These are phyloP conservation scores for Oenanthe sinensis DNA, from an alignment of 129 eudicot species.

Conservation along the genomic window DNA sequence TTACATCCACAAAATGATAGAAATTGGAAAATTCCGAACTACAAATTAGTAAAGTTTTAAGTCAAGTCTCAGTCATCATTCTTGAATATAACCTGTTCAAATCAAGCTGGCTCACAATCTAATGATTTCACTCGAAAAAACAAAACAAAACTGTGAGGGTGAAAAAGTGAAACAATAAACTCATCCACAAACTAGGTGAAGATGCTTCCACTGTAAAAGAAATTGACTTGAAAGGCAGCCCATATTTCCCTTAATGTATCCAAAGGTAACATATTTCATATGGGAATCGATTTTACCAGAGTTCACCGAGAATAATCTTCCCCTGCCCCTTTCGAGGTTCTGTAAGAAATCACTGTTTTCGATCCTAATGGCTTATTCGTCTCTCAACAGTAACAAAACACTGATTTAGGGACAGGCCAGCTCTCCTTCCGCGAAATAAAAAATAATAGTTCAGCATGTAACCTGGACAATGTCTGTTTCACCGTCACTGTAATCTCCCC, in stretches of 20 bases:
- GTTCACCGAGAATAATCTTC: neutral
- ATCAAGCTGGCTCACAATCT: neutral
- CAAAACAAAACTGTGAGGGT: conserved; percentile 8
- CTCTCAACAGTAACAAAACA: conserved; percentile 6
- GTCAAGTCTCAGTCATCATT: neutral
- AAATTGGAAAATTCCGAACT: neutral
- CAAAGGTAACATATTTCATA: neutral
- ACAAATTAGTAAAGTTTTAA: neutral
- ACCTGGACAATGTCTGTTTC: conserved; percentile 57
- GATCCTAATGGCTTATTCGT: neutral
- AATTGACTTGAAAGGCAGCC: neutral
- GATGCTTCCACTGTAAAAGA: conserved; percentile 1
- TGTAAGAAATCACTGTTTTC: neutral
- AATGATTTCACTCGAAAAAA: conserved; percentile 1
- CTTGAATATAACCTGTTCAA: neutral
- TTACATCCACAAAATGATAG: neutral
- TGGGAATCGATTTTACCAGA: neutral
- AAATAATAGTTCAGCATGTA: conserved; percentile 25
- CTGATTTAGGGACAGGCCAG: conserved; percentile 24
- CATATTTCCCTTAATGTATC: neutral
- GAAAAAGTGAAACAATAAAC: neutral
- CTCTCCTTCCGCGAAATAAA: conserved; percentile 3
- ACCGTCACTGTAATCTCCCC: conserved; percentile 79
- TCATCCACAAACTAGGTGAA: neutral
- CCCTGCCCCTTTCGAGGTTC: neutral